Conservation (phyloP, 345 rosid genomes). For the Corymbia maculata region DNA sequence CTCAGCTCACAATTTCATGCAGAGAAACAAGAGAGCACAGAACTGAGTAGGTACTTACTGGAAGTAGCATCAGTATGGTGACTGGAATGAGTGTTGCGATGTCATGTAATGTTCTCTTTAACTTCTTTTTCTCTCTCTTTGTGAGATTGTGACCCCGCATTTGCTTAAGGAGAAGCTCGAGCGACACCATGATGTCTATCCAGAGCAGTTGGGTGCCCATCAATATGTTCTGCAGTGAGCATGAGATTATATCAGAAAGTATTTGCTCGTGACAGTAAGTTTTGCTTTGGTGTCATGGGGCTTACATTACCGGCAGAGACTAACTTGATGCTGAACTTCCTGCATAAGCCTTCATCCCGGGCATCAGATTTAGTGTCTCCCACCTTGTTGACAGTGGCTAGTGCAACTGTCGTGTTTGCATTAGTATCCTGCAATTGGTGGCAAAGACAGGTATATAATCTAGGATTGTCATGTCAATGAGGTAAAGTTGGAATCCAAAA, state of each 20-base stretch:
- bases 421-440: constrained; percentile 6
- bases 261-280: not conserved
- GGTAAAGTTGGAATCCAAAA: not conserved
- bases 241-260: not conserved
- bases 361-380: not conserved
- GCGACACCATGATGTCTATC: constrained; percentile 24
- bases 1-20: not conserved
- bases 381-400: not conserved
- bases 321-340: constrained; percentile 30
- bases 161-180: constrained; percentile 35
- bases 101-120: constrained; percentile 37
- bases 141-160: constrained; percentile 27
- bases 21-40: not conserved
- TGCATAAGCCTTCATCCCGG: constrained; percentile 15
- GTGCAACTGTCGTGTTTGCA: not conserved
- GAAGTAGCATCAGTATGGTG: constrained; percentile 53
- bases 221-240: constrained; percentile 24
- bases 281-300: not conserved
- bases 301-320: not conserved
- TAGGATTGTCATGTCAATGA: not conserved
- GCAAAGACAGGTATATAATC: not conserved
- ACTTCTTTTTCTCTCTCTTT: constrained; percentile 28
- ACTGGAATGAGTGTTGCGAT: constrained; percentile 42
- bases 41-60: constrained; percentile 25
- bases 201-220: constrained; percentile 59